Percentiles rank a stretch among this genome's conserved stretches.
Conservation (phyloP, 164 flowering plant species). For the Berberis thunbergii region DNA sequence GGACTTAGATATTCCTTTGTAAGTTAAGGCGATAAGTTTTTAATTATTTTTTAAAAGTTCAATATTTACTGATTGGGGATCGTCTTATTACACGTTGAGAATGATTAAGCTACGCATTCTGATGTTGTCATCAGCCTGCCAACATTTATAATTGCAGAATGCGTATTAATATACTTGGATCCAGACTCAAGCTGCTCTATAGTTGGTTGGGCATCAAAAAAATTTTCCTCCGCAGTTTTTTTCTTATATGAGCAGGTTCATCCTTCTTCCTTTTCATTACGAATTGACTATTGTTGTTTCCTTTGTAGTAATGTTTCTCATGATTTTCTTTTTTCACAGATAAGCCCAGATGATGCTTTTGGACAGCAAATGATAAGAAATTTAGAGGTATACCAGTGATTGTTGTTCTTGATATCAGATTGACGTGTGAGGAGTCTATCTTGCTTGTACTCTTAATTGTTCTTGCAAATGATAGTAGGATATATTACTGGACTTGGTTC, state of each 20-base stretch:
- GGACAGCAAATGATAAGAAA: conserved; percentile 96
- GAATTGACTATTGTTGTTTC: not conserved
- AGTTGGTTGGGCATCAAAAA: conserved; percentile 83
- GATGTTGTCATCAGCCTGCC: conserved; percentile 77
- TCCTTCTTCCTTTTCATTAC: conserved; percentile 2
- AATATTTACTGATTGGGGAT: too few species aligned
- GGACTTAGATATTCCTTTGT: not conserved
- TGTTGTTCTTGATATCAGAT: too few species aligned
- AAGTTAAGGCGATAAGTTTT: not conserved
- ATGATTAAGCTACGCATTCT: conserved; percentile 20
- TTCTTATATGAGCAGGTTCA: conserved; percentile 98
- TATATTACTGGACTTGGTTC: too few species aligned
- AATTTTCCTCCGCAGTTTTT: conserved; percentile 68
- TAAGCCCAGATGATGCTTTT: conserved; percentile 95
- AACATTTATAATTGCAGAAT: conserved; percentile 94
- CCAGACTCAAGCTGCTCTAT: conserved; percentile 79
- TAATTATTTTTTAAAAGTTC: too few species aligned
- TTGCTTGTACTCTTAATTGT: too few species aligned
- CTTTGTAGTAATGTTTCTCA: conserved; percentile 1
- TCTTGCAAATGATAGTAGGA: too few species aligned
- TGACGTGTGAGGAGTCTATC: too few species aligned
- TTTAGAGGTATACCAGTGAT: conserved; percentile 52
- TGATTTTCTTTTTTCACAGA: conserved; percentile 33
- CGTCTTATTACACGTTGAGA: not conserved
- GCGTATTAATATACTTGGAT: conserved; percentile 72